phyloP scores from a whole-genome alignment of 2,329 filamentous ascomycete species.

The Pestalotiopsis fici region DNA sequence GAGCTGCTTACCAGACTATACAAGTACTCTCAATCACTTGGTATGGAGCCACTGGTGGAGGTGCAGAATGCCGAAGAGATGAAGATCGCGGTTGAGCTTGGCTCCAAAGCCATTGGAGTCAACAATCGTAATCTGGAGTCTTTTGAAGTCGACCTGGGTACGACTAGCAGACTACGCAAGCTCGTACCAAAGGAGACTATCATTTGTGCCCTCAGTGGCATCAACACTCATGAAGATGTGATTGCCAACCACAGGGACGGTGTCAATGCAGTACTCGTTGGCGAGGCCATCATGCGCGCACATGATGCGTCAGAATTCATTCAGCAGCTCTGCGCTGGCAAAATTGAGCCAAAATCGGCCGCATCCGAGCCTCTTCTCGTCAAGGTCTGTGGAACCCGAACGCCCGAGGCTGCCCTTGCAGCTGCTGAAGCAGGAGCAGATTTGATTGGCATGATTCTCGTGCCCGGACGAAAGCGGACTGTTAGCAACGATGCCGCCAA shows the following conservation, averaged over 20 bases:
- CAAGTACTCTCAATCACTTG: conserved; percentile 82
- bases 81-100: conserved; percentile 81
- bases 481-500: conserved; percentile 78
- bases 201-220: conserved; percentile 92
- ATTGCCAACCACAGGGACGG: conserved; percentile 84
- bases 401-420: conserved; percentile 74
- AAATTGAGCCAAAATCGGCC: conserved; percentile 35
- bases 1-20: conserved; percentile 77
- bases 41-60: conserved; percentile 97
- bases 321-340: conserved; percentile 72
- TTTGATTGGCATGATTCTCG: conserved; percentile 89
- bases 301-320: conserved; percentile 83
- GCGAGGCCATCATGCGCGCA: conserved; percentile 94
- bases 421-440: conserved; percentile 89
- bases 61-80: conserved; percentile 96
- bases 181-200: conserved; percentile 85
- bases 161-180: conserved; percentile 83
- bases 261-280: conserved; percentile 90
- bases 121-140: conserved; percentile 97
- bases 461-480: conserved; percentile 76
- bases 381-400: conserved; percentile 94
- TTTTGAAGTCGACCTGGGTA: conserved; percentile 94
- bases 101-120: conserved; percentile 90
- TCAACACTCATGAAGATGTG: conserved; percentile 86
- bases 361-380: conserved; percentile 63